Conservation (phyloP, 2,329 filamentous ascomycete species). For the Alternaria consortialis region DNA sequence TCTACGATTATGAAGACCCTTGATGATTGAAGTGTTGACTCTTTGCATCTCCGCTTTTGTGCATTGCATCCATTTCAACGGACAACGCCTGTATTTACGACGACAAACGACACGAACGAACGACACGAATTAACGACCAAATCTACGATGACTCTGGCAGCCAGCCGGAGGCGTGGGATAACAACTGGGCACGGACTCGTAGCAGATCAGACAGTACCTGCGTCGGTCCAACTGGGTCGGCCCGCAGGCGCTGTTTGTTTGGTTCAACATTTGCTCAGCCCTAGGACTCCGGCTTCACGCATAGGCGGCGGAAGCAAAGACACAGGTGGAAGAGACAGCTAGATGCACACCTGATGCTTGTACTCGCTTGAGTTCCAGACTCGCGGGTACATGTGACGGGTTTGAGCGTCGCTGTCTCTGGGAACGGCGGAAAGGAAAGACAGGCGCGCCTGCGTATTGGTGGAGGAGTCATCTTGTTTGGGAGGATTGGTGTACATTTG, state of each 20-base stretch:
- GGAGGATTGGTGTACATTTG: constrained; percentile 27
- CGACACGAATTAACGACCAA: constrained; percentile 20
- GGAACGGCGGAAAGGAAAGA: constrained; percentile 11
- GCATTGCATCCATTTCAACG: constrained; percentile 1
- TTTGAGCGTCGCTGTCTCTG: constrained; percentile 52
- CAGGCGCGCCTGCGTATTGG: constrained; percentile 37
- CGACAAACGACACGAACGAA: constrained; percentile 25
- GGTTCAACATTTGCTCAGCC: constrained; percentile 50
- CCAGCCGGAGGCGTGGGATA: constrained; percentile 50
- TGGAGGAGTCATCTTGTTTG: constrained; percentile 42
- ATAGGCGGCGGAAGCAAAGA: constrained; percentile 30
- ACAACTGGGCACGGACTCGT: constrained; percentile 48
- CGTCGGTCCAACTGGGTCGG: constrained; percentile 33
- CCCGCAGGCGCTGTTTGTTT: constrained; percentile 32
- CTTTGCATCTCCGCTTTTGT: constrained; percentile 18
- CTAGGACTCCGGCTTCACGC: constrained; percentile 49
- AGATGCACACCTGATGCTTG: constrained; percentile 45
- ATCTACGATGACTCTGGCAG: constrained; percentile 38
- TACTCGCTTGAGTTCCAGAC: constrained; percentile 34
- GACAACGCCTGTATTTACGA: constrained; percentile 1
- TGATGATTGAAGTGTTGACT: constrained; percentile 30
- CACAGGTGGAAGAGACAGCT: constrained; percentile 36
- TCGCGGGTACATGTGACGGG: constrained; percentile 30
- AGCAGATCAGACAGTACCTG: constrained; percentile 44
- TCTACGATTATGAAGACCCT: constrained; percentile 56